Base-by-base conservation (phyloP, 805 yeast species). In the Teunomyces lycoperdinae region DNA sequence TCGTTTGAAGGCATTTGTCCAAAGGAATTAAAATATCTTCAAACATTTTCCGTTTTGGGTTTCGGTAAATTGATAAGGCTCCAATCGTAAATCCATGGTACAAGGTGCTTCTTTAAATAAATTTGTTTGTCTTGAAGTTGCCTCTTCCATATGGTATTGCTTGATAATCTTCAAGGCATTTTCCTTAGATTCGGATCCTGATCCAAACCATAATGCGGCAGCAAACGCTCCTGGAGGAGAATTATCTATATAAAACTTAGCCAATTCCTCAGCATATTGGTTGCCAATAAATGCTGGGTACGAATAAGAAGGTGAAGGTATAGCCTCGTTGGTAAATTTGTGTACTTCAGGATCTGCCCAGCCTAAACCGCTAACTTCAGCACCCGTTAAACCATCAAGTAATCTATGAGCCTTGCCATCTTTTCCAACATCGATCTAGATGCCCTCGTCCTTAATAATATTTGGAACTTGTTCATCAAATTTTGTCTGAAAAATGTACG, bases 151-250 rank as follows among this genome's bases (percentile, higher is more conserved):
- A 49, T 52, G 56, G 46, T 63, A 63, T 46, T 62, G 68, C 46
- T 61, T 54, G 36, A 58, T 56, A 29, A 62, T 55, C 51, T 62
- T 64, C 50, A 63, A 42, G 9, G 65, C 62, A 50, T 59, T 57
- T 44, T 64, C 68, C 45, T 62, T 64, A 13, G 66, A 54, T 48
- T 64, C 69, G 26, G 66, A 60, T 9, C 69, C 69, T 4, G 67
- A 64, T 11, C 59, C 52, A n/a, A 60, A 70, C 62, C 71, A 73
- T 29, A 71, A 60, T 4, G 76, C 78, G 43, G 70, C 59, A 39
- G 64, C 68, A 55, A 75, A 74, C 6, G 75, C 69, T 11, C 71
- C 74, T n/a, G 55, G 52, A 44, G 77, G 77, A n/a, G 78, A 73
- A 48, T 67, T 62, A 8, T 68, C 72, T 49, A 57, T 43, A 44